phyloP scores from a whole-genome alignment of 495 filamentous ascomycete species.

The Filosporella fistucella region DNA sequence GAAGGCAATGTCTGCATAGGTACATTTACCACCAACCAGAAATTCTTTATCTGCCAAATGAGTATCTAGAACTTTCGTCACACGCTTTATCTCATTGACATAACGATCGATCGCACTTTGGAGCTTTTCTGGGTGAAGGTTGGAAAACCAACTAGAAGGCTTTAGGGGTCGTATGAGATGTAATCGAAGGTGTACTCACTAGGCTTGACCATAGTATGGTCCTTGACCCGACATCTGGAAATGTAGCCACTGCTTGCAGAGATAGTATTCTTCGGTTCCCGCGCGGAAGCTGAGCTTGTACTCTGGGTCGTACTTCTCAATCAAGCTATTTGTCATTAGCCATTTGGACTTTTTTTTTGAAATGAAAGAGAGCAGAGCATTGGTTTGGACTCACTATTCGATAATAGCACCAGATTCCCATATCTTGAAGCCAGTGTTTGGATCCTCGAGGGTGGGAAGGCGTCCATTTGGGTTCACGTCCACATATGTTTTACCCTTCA shows the following conservation, averaged over 20 bases:
- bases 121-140: constrained; percentile 50
- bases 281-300: constrained; percentile 51
- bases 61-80: constrained; percentile 52
- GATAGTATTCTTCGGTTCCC: constrained; percentile 43
- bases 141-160: constrained; percentile 39
- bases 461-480: constrained; percentile 72
- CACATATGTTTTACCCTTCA: constrained; percentile 53
- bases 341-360: too few species aligned
- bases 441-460: constrained; percentile 35
- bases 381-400: too few species aligned
- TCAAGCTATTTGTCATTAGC: too few species aligned
- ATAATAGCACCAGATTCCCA: constrained; percentile 65
- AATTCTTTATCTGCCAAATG: constrained; percentile 46
- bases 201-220: constrained; percentile 59
- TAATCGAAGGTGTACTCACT: constrained; percentile 31
- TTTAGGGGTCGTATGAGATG: background rate
- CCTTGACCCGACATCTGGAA: constrained; percentile 69
- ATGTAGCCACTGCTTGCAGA: constrained; percentile 59
- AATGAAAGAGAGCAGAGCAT: too few species aligned
- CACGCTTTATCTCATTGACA: constrained; percentile 52
- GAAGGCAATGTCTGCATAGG: constrained; percentile 17
- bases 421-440: constrained; percentile 33
- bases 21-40: constrained; percentile 46
- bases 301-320: constrained; percentile 65
- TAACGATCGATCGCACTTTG: constrained; percentile 57